Evolutionary conservation across 495 filamentous ascomycete species (phyloP), one percentile per base, ranked within the genome.

Genomic region (Lasiosphaeriaceae sp.): DNA sequence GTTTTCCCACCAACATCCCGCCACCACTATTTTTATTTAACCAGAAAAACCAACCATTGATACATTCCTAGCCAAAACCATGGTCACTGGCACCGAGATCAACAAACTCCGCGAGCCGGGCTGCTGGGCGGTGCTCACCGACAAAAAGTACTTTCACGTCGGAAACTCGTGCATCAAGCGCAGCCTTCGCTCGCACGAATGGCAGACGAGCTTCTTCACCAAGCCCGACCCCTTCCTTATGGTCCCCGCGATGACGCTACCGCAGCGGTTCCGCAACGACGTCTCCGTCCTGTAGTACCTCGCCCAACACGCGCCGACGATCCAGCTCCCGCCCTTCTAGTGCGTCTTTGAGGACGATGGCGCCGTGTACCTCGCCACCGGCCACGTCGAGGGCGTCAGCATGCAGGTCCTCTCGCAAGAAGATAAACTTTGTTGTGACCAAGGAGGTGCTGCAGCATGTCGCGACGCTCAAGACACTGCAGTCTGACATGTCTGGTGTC

Each of bases 101-200:
- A 50, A 50, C 29, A 35, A 50, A 14, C 47, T 17, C 47, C 47
- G 47, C 17, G 47, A 50, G 47, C 47, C 47, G 17, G 47, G 47
- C 20, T 50, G 47, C 24, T 16, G 9, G 12, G 47, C 9, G 17
- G 24, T 50, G 29, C 12, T 17, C 20, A 35, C 16, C 17, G 47
- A 50, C 8, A 50, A 50, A 35, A 50, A 50, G 20, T 50, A 50
- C 47, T 50, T 16, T 17, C 9, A 50, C 22, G 47, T 50, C 2
- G 47, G 47, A 34, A 50, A 50, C 20, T 34, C 47, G 47, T 50
- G 12, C 47, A 34, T 50, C 47, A 50, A 50, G 47, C 47, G 47
- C 12, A 50, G 22, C 34, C 47, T 50, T 50, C 47, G 47, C 22
- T 24, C 12, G 47, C 47, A 50, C 47, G 47, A 50, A 50, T 50